Percentiles rank a stretch among this genome's conserved stretches.
Evolutionary conservation across 352 stramenopile species (phyloP).

Genomic region (Phytophthora pluvialis): DNA sequence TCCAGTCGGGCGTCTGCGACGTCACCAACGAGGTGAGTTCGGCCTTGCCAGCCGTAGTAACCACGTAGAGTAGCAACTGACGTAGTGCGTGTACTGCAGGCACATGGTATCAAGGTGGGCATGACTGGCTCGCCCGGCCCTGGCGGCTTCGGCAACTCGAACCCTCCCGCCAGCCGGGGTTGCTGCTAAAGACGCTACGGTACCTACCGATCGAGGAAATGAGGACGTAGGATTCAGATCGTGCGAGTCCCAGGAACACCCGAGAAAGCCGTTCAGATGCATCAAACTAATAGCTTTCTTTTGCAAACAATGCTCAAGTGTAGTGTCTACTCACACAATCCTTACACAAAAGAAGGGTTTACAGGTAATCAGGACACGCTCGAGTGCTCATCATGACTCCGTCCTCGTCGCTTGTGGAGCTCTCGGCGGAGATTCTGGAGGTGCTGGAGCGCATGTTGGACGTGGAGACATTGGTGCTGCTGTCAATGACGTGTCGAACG

Average conservation of each 20-base stretch:
- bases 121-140: conserved; percentile 85
- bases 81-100: conserved; percentile 39
- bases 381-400: too few species aligned
- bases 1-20: conserved; percentile 94
- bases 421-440: conserved; percentile 50
- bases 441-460: conserved; percentile 40
- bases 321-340: conserved; percentile 6
- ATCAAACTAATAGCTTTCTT: conserved; percentile 28
- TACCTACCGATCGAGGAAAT: conserved; percentile 5
- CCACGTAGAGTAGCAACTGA: background rate
- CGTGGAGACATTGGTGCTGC: conserved; percentile 46
- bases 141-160: conserved; percentile 81
- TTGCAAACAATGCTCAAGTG: background rate
- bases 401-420: conserved; percentile 28
- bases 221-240: conserved; percentile 13
- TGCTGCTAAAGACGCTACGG: conserved; percentile 80
- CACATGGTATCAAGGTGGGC: conserved; percentile 90
- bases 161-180: conserved; percentile 68
- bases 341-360: conserved; percentile 19
- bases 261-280: conserved; percentile 18
- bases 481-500: conserved; percentile 38
- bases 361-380: too few species aligned
- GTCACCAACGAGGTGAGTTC: conserved; percentile 91
- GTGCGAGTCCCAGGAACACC: background rate
- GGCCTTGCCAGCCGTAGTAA: background rate